Base-by-base conservation (phyloP, 2,329 filamentous ascomycete species). In the Gremmenia infestans region DNA sequence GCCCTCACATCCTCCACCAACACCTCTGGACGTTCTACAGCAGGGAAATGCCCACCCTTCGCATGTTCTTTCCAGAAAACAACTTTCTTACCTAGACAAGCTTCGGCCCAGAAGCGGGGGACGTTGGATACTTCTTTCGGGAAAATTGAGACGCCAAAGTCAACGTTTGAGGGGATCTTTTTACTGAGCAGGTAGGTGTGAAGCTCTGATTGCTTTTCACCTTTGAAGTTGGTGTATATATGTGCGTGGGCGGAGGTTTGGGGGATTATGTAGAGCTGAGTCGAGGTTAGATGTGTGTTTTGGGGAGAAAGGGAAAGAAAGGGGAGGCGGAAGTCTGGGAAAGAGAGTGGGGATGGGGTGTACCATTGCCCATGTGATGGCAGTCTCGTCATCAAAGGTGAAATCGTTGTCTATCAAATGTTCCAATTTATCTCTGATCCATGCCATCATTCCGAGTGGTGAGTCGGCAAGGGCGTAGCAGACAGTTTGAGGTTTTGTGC, bases 301-400 rank as follows among this genome's bases (percentile, higher is more conserved):
- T 32, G 28, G 28, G 28, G 8, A 32, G 28, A 32, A 32, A 32
- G 28, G 7, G 28, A 28, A 28, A 9, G 28, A 9, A 28, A 28
- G 6, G 8, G 1, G 28, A 28, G 28, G 8, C 7, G 28, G 11
- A 6, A 37, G 28, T 4, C 22, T 42, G 5, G 11, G 22, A 9
- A 19, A 15, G 9, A 9, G 35, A 5, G n/a, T 17, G 6, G n/a
- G 19, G 40, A 39, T 19, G 43, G 19, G 5, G 43, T 40, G 23
- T 43, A 63, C 61, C 62, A 65, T 61, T 4, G 62, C 55, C 89
- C 88, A 92, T 0, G 85, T 89, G 42, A 89, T 72, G 11, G 91
- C 76, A 71, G 91, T 87, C 59, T 91, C 87, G 59, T 89, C 85
- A 0, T 82, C 85, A 87, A 87, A 92, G 0, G 78, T 72, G 63